These are phyloP conservation scores for Nakazawaea wyomingensis DNA, from an alignment of 805 yeast genomes.

Conservation along the genomic window DNA sequence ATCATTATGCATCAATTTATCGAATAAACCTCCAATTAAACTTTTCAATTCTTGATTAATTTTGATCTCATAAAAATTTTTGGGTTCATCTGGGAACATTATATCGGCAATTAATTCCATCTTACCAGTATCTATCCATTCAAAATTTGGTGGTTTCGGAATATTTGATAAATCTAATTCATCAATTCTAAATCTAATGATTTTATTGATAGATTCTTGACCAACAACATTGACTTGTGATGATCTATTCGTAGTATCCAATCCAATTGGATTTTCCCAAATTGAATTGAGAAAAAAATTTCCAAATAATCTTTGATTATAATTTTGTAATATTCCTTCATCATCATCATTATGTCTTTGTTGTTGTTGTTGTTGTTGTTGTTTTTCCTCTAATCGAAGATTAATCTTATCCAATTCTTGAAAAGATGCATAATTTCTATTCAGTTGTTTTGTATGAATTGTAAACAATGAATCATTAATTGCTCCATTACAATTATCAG, in stretches of 20 bases:
- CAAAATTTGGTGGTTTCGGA: slow-evolving; percentile 40
- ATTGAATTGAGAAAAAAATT: background rate
- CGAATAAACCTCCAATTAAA: slow-evolving; percentile 16
- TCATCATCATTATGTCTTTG: too few relatives aligned
- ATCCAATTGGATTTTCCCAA: background rate
- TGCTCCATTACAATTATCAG: slow-evolving; percentile 67
- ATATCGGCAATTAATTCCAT: slow-evolving; percentile 69
- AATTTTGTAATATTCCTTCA: too few relatives aligned
- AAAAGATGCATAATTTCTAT: slow-evolving; percentile 33
- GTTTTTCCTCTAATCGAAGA: background rate
- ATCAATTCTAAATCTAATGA: slow-evolving; percentile 40
- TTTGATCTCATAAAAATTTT: slow-evolving; percentile 13
- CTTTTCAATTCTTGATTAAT: slow-evolving; percentile 16
- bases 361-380: too few relatives aligned
- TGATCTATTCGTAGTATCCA: background rate
- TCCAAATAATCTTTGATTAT: background rate
- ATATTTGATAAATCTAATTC: slow-evolving; percentile 29
- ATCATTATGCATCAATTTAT: slow-evolving; percentile 12
- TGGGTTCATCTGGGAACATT: slow-evolving; percentile 53
- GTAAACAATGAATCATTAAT: slow-evolving; percentile 72
- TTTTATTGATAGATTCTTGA: slow-evolving; percentile 42
- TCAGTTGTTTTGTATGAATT: slow-evolving; percentile 64
- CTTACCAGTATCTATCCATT: slow-evolving; percentile 70
- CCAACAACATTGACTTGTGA: background rate
- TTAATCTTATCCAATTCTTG: slow-evolving; percentile 32